Evolutionary conservation across 2,329 filamentous ascomycete species (phyloP), one percentile per base, ranked within the genome.

Genomic region (Didymella pinodella): DNA sequence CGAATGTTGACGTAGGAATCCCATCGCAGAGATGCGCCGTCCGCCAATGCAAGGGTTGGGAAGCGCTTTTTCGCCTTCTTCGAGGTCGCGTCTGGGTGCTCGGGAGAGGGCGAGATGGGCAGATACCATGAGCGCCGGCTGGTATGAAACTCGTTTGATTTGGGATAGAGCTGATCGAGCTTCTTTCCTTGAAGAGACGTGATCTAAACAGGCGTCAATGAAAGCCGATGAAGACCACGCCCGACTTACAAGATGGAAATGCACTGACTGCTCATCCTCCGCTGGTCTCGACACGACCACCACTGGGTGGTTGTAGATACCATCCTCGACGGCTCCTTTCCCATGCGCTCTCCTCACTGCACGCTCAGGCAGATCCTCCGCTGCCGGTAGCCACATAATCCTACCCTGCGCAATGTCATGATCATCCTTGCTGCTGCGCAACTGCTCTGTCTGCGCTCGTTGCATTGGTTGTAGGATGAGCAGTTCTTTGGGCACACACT

Each of bases 1-100:
- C 71, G 66, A 14, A 75, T 67, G 43, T 76, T 75, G 28, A 76
- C 73, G 51, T 75, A 76, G 1, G 72, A 75, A 11, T 73, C 65
- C 64, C 71, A 72, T 18, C 68, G 67, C 29, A 77, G 59, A 1
- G 52, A 58, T 1, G 66, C 68, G 12, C 62, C 66, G 11, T 64
- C 48, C 11, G 64, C 63, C 16, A 77, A 45, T 7, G 63, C 64
- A 20, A 73, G 59, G 12, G 71, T 72, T 3, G 73, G 73, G 36
- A 73, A 72, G 7, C 69, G 59, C 43, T 74, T 75, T 26, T 61
- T 68, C 7, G 72, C 59, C 55, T 73, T 74, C 50, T 74, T 75
- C 31, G 71, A 72, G 28, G 40, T 65, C 2, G 68, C 72, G 46
- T 75, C 69, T 3, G 74, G 72, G 54, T 77, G 75, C 7, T 65